Evolutionary conservation across 1,284 basidiomycete species (phyloP).

Genomic region (Puccinia brachypodii): DNA sequence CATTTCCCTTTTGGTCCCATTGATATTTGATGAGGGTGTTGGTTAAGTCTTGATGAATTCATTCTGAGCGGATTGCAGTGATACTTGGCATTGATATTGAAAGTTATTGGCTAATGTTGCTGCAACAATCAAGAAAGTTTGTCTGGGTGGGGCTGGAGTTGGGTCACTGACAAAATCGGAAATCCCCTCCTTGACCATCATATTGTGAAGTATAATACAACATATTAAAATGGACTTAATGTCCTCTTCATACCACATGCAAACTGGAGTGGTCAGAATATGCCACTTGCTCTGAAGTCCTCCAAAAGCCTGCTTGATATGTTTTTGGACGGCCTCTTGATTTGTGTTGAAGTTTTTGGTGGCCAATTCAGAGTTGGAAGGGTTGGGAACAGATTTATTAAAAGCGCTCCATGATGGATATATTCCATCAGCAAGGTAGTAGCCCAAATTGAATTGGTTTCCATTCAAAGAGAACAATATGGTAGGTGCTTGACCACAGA

Average conservation of each 20-base stretch:
- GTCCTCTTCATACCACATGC: neutral
- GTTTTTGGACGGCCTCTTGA: neutral
- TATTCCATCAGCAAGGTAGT: conserved; percentile 20
- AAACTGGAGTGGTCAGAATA: neutral
- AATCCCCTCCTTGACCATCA: neutral
- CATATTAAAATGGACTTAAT: neutral
- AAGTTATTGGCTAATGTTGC: neutral
- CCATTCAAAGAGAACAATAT: neutral
- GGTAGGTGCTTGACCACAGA: neutral
- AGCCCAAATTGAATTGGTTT: neutral
- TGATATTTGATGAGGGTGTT: neutral
- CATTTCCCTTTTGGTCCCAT: neutral
- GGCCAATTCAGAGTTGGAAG: neutral
- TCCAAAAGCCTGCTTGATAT: conserved; percentile 13
- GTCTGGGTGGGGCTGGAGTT: neutral
- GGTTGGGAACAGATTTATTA: neutral
- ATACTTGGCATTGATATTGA: neutral
- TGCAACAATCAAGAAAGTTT: neutral
- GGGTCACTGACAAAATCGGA: neutral
- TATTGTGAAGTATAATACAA: conserved; percentile 21
- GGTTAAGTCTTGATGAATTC: neutral
- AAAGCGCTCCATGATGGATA: conserved; percentile 10
- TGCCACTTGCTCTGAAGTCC: conserved; percentile 3
- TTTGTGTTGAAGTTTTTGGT: conserved; percentile 5
- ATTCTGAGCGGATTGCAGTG: neutral